A percentile compares a stretch with the other conserved stretches of the same genome.
These are phyloP conservation scores for Boechera divaricarpa DNA, from an alignment of 345 rosid genomes.

Conservation along the genomic window DNA sequence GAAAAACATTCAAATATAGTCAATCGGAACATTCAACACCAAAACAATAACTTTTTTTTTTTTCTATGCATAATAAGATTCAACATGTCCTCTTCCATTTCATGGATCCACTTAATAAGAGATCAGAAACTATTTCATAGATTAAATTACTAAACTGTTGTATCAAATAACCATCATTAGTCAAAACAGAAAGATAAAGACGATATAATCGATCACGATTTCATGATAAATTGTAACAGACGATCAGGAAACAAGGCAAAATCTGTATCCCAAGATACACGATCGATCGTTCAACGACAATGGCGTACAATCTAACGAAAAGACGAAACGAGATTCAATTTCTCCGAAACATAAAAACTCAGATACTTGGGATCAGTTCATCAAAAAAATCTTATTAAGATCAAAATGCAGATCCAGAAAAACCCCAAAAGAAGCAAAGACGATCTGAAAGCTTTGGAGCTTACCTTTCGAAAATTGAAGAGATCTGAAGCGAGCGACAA, in stretches of 20 bases:
- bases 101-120: background rate
- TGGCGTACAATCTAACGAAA: background rate
- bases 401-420: conserved; percentile 17
- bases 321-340: conserved; percentile 5
- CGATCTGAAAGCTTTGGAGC: conserved; percentile 7
- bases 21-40: background rate
- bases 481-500: conserved; percentile 27
- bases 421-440: background rate
- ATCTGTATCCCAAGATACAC: background rate
- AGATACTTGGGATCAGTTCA: background rate
- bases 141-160: background rate
- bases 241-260: background rate
- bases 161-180: background rate
- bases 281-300: background rate
- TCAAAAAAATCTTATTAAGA: background rate
- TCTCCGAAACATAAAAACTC: background rate
- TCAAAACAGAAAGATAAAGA: background rate
- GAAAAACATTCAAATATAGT: background rate
- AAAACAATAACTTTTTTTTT: background rate
- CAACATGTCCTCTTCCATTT: background rate
- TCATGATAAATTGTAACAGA: background rate
- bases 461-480: conserved; percentile 33
- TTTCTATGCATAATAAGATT: background rate
- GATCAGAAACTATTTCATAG: background rate
- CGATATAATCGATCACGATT: background rate